Conservation (phyloP, 192 early-diverging fungal genomes). For the Chytriomyces confervae region DNA sequence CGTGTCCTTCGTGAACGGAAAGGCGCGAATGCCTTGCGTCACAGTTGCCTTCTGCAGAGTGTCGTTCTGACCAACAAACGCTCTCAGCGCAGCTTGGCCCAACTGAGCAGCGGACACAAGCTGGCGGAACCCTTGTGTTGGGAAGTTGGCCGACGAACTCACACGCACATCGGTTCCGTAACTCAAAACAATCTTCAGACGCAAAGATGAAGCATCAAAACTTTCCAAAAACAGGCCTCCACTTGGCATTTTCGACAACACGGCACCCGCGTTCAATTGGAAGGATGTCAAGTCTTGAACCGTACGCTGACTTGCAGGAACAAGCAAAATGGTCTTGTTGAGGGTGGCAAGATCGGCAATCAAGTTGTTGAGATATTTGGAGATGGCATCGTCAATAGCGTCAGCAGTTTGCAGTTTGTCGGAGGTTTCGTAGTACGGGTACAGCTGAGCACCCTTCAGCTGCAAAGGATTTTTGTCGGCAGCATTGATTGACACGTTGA, state of each 20-base stretch:
- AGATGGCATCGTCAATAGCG: conserved; percentile 40
- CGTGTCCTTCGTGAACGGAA: conserved; percentile 59
- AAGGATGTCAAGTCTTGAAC: conserved; percentile 29
- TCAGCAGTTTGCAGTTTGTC: neutral
- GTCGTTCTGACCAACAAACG: conserved; percentile 27
- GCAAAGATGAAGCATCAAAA: conserved; percentile 44
- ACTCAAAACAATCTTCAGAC: conserved; percentile 40
- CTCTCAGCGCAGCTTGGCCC: conserved; percentile 45
- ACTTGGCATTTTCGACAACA: conserved; percentile 60
- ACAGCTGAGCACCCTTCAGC: conserved; percentile 35
- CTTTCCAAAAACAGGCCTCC: conserved; percentile 58
- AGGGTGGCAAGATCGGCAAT: conserved; percentile 40
- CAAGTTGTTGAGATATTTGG: conserved; percentile 32
- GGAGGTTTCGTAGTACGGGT: conserved; percentile 46
- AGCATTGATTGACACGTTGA: conserved; percentile 28
- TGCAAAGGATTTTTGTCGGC: conserved; percentile 10
- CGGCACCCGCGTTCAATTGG: conserved; percentile 14
- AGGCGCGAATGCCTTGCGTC: conserved; percentile 68
- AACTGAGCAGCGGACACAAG: conserved; percentile 53
- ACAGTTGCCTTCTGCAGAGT: conserved; percentile 49
- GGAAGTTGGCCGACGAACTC: conserved; percentile 53
- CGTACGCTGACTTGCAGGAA: neutral
- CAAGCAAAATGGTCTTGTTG: conserved; percentile 41
- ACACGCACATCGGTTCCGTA: conserved; percentile 55
- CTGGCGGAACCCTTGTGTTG: conserved; percentile 57